These are phyloP conservation scores for Pilatotrama ljubarskyi DNA, from an alignment of 768 basidiomycete genomes.

Conservation along the genomic window DNA sequence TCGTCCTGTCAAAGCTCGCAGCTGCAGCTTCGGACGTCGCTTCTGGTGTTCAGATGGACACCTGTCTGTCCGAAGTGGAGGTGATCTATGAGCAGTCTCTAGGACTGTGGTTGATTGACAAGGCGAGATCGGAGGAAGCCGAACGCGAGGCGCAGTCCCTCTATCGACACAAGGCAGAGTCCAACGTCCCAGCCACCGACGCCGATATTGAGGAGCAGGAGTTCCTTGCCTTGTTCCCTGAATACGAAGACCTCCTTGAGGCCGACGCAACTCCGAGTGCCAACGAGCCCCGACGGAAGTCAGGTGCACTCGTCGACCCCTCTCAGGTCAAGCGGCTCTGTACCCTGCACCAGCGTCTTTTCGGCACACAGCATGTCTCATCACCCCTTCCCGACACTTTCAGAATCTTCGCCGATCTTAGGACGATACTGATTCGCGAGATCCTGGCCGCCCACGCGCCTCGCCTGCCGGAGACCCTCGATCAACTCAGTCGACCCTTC, in stretches of 20 bases:
- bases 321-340: conserved; percentile 43
- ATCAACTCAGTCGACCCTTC: conserved; percentile 49
- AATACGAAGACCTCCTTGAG: conserved; percentile 63
- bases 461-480: conserved; percentile 37
- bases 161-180: conserved; percentile 64
- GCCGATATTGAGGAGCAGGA: conserved; percentile 81
- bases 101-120: conserved; percentile 84
- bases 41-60: conserved; percentile 39
- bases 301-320: conserved; percentile 32
- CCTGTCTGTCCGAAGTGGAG: conserved; percentile 42
- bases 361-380: conserved; percentile 21
- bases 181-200: conserved; percentile 60
- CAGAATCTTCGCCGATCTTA: conserved; percentile 12
- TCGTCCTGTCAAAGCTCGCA: conserved; percentile 49
- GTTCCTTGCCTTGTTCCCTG: conserved; percentile 83
- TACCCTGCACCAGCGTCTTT: conserved; percentile 49
- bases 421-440: conserved; percentile 3
- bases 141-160: conserved; percentile 67
- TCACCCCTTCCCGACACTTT: conserved; percentile 34
- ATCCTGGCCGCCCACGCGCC: conserved; percentile 14
- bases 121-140: conserved; percentile 64
- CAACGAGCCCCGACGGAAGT: not conserved
- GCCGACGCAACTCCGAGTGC: conserved; percentile 2
- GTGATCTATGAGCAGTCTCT: conserved; percentile 66
- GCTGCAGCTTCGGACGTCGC: conserved; percentile 46